phyloP scores from a whole-genome alignment of 2,329 filamentous ascomycete species.

The Penicillium sp. region DNA sequence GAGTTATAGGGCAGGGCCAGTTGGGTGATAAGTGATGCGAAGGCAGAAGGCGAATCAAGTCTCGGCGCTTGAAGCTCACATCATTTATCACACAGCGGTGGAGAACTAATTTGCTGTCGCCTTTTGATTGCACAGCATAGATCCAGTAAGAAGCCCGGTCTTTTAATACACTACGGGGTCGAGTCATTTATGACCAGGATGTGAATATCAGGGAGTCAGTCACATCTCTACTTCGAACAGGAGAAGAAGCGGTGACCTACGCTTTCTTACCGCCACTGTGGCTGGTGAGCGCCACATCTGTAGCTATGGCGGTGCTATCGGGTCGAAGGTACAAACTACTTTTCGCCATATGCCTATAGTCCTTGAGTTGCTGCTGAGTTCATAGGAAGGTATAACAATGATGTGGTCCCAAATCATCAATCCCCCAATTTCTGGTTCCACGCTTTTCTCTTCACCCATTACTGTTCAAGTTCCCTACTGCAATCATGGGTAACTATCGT shows the following conservation, averaged over 20 bases:
- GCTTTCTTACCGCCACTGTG: slow-evolving; percentile 30
- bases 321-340: no score
- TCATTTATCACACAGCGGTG: slow-evolving; percentile 12
- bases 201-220: not conserved
- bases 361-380: not conserved
- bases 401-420: not conserved
- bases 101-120: slow-evolving; percentile 24
- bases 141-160: not conserved
- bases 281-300: slow-evolving; percentile 16
- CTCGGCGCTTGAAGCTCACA: slow-evolving; percentile 12
- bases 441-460: not conserved
- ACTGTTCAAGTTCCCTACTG: not conserved
- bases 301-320: slow-evolving; percentile 9
- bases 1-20: slow-evolving; percentile 6
- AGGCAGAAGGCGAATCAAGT: slow-evolving; percentile 19
- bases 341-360: no score
- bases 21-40: slow-evolving; percentile 22
- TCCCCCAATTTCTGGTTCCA: not conserved
- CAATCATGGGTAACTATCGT: slow-evolving; percentile 1
- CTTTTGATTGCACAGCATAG: slow-evolving; percentile 17
- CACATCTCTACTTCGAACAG: not conserved
- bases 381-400: not conserved
- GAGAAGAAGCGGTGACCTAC: slow-evolving; percentile 30
- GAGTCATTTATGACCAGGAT: no score
- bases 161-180: no score